Percentiles rank a stretch among this genome's conserved stretches.
phyloP scores from a whole-genome alignment of 352 stramenopile genomes.

The Globisporangium middletonii region DNA sequence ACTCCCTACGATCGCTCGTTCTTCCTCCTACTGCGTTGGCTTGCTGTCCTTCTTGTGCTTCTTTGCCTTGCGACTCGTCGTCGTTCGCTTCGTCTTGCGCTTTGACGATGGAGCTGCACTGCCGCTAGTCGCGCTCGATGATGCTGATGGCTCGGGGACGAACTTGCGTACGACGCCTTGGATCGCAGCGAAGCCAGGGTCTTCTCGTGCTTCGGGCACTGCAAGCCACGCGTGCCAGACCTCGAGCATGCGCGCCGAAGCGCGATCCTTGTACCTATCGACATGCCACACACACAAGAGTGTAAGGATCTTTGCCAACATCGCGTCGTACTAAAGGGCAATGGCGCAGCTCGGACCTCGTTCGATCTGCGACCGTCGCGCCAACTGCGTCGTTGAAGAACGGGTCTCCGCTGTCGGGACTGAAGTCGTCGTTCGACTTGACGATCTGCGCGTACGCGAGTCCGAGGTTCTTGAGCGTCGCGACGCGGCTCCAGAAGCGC shows the following conservation, averaged over 20 bases:
- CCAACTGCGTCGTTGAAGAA: conserved; percentile 51
- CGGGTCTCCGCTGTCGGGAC: conserved; percentile 17
- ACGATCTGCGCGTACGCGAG: conserved; percentile 93
- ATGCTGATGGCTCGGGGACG: conserved; percentile 11
- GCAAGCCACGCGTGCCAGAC: conserved; percentile 58
- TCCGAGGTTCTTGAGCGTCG: conserved; percentile 91
- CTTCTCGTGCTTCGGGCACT: conserved; percentile 35
- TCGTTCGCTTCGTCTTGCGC: background rate
- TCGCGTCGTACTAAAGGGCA: background rate
- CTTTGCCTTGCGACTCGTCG: background rate
- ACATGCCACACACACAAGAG: background rate
- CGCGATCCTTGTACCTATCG: conserved; percentile 58
- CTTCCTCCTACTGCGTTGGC: background rate
- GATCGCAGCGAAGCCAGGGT: conserved; percentile 48
- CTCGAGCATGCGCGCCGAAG: conserved; percentile 59
- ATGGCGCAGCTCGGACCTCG: conserved; percentile 20
- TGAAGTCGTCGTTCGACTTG: conserved; percentile 59
- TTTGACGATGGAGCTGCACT: background rate
- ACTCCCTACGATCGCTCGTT: background rate
- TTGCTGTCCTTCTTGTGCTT: conserved; percentile 1
- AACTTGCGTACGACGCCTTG: conserved; percentile 48
- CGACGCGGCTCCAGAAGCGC: conserved; percentile 50
- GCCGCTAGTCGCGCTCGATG: background rate
- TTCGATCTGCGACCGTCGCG: conserved; percentile 23
- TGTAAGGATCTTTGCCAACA: no score